Conservation (phyloP, 257 asterid genomes). For the Penstemon newberryi region DNA sequence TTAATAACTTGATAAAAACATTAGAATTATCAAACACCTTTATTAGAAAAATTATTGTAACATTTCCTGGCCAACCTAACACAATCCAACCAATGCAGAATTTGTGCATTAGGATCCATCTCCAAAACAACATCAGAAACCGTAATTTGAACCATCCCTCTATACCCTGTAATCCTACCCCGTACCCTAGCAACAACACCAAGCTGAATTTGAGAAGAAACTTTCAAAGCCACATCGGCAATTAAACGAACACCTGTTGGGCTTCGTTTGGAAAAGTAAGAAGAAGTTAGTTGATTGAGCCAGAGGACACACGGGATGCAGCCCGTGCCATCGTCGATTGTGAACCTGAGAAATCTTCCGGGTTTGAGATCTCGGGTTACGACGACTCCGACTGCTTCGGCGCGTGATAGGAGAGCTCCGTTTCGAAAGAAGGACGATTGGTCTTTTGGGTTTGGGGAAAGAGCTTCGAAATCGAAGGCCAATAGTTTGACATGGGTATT, state of each 20-base stretch:
- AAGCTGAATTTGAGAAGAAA: constrained; percentile 51
- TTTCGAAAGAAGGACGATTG: constrained; percentile 45
- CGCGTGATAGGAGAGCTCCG: constrained; percentile 53
- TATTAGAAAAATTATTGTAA: constrained; percentile 25
- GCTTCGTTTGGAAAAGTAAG: constrained; percentile 54
- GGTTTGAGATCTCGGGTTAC: constrained; percentile 63
- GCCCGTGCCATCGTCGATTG: constrained; percentile 72
- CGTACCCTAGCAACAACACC: constrained; percentile 76
- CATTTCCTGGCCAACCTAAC: constrained; percentile 39
- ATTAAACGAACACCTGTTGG: constrained; percentile 73
- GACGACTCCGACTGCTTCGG: constrained; percentile 63
- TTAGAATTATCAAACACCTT: constrained; percentile 18
- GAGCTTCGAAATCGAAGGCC: constrained; percentile 55
- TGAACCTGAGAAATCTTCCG: constrained; percentile 57
- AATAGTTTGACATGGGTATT: constrained; percentile 64
- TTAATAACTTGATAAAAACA: not conserved
- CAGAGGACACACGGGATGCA: constrained; percentile 77
- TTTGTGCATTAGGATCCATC: constrained; percentile 73
- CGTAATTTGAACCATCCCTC: constrained; percentile 64
- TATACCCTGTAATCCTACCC: constrained; percentile 58
- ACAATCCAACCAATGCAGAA: constrained; percentile 72
- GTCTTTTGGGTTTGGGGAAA: constrained; percentile 34
- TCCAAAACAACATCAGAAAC: constrained; percentile 69
- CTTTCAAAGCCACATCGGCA: constrained; percentile 46
- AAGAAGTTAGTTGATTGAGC: constrained; percentile 66